Percentiles rank a stretch among this genome's conserved stretches.
Evolutionary conservation across 83 land plant genomes (phyloP).

Genomic region (Picea mariana): DNA sequence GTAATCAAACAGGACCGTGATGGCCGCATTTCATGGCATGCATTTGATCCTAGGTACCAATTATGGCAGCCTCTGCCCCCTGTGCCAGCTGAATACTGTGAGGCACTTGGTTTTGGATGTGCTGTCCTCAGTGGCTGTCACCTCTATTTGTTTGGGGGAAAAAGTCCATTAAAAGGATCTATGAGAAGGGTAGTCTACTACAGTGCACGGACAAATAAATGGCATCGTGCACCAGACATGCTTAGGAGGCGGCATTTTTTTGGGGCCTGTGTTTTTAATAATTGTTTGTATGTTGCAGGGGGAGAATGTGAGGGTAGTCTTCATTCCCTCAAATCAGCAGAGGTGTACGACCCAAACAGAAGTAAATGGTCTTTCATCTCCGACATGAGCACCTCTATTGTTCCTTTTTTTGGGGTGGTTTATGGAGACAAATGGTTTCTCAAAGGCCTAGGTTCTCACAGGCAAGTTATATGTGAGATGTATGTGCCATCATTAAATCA

Average conservation of each 20-base stretch:
- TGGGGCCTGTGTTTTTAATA: constrained; percentile 47
- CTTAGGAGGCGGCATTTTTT: constrained; percentile 54
- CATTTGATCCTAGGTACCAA: constrained; percentile 51
- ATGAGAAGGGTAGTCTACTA: constrained; percentile 52
- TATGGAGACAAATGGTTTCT: constrained; percentile 56
- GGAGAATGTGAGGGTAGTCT: constrained; percentile 62
- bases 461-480: constrained; percentile 67
- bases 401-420: constrained; percentile 59
- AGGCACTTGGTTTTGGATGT: constrained; percentile 50
- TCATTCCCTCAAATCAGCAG: constrained; percentile 54
- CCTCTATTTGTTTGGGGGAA: constrained; percentile 53
- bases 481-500: constrained; percentile 45
- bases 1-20: constrained; percentile 52
- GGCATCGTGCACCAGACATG: constrained; percentile 63
- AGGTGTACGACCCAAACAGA: constrained; percentile 55
- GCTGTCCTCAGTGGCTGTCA: constrained; percentile 56
- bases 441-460: constrained; percentile 52
- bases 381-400: constrained; percentile 70
- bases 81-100: constrained; percentile 41
- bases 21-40: constrained; percentile 57
- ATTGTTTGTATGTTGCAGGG: constrained; percentile 59
- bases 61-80: constrained; percentile 58
- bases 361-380: constrained; percentile 49
- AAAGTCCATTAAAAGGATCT: constrained; percentile 40
- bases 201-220: constrained; percentile 58